Evolutionary conservation across 2,329 filamentous ascomycete genomes (phyloP), one percentile per base, ranked within the genome.

Genomic region (Apiospora sp.): DNA sequence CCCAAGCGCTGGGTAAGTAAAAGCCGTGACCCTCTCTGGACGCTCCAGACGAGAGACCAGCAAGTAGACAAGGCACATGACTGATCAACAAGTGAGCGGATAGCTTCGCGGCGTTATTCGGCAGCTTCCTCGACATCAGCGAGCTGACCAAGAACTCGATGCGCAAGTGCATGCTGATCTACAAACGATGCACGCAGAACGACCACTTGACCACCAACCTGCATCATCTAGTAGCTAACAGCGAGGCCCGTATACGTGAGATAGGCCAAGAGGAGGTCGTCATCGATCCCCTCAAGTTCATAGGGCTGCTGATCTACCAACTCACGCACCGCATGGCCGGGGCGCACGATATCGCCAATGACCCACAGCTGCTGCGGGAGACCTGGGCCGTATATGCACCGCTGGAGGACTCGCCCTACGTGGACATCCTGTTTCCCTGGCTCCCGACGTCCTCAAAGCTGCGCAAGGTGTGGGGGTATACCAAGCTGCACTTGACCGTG

Each of bases 351-450:
- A 69, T 72, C 19, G 71, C 71, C 19, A 68, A 69, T 13, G 71
- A 72, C 41, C 37, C 64, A 1, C 34, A 41, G 6, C 30, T 68
- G 46, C 48, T 72, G 64, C 67, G 67, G 22, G 49, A 54, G 48
- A 72, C 71, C 12, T 72, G 64, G 71, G 41, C 27, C 19, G 71
- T 72, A 0, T 72, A 72, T n/a, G 67, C 34, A 7, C 71, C 71
- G 30, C 30, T 72, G 19, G 71, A 72, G 67, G 71, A 72, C n/a
- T 68, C 64, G 22, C 71, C 71, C 22, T 72, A 72, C n/a, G 30
- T 72, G 24, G 71, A 69, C n/a, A 27, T 72, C 67, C 46, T 72
- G 19, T 30, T 72, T 46, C 71, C 71, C 16, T 72, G 71, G 71
- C 64, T 72, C 34, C 71, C 71, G 27, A 71, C 71, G 13, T 46